phyloP scores from a whole-genome alignment of 164 flowering plant genomes.

The Platanus orientalis region DNA sequence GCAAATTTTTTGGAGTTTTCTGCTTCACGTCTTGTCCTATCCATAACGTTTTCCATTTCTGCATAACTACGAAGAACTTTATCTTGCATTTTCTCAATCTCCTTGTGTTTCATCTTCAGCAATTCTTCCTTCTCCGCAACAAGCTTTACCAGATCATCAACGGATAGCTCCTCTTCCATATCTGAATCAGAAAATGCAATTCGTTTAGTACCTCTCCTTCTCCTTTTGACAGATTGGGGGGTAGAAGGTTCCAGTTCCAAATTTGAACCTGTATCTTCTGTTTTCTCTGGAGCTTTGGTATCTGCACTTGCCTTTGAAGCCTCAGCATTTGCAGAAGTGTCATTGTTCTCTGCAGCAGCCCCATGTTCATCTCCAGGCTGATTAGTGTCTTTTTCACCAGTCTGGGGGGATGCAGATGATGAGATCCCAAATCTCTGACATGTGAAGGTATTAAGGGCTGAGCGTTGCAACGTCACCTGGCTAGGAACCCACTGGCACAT shows the following conservation, averaged over 20 bases:
- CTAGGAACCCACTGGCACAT: slow-evolving; percentile 7
- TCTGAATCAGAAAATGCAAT: slow-evolving; percentile 72
- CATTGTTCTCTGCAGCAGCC: not conserved
- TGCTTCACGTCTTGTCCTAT: slow-evolving; percentile 79
- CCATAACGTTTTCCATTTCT: slow-evolving; percentile 21
- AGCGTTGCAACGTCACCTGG: slow-evolving; percentile 29
- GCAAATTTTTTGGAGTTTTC: slow-evolving; percentile 87
- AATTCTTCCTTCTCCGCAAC: slow-evolving; percentile 70
- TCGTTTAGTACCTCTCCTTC: slow-evolving; percentile 33
- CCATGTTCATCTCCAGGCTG: slow-evolving; percentile 29
- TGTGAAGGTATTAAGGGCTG: slow-evolving; percentile 14
- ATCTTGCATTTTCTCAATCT: slow-evolving; percentile 28
- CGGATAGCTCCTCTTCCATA: slow-evolving; percentile 56
- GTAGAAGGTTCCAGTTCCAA: slow-evolving; percentile 22
- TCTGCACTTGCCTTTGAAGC: slow-evolving; percentile 4
- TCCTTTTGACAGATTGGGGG: slow-evolving; percentile 23
- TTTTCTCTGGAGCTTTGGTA: slow-evolving; percentile 11
- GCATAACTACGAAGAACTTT: no score
- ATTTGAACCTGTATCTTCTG: slow-evolving; percentile 34
- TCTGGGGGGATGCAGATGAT: slow-evolving; percentile 56
- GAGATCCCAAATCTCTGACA: slow-evolving; percentile 55
- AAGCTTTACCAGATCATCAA: slow-evolving; percentile 72
- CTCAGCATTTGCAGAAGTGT: no score
- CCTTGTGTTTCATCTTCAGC: slow-evolving; percentile 51
- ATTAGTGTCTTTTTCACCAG: slow-evolving; percentile 38